Conservation (phyloP, 805 yeast species). For the Nakazawaea wyomingensis region DNA sequence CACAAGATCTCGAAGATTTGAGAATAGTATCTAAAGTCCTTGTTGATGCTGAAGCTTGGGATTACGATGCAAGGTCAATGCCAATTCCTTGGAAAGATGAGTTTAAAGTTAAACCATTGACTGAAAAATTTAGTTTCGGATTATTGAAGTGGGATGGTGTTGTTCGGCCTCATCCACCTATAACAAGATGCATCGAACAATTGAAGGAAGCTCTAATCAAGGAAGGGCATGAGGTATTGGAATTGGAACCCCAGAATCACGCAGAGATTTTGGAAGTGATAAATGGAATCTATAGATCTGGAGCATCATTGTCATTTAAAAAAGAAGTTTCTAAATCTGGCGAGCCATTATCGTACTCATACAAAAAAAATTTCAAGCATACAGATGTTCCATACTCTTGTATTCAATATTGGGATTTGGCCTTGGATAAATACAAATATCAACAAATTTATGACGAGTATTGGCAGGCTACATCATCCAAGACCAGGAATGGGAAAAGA, state of each 20-base stretch:
- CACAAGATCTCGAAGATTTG: slow-evolving; percentile 44
- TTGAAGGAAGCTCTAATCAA: slow-evolving; percentile 21
- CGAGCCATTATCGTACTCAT: slow-evolving; percentile 22
- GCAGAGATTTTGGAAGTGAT: not conserved
- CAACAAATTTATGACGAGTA: slow-evolving; percentile 33
- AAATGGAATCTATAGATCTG: slow-evolving; percentile 13
- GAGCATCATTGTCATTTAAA: slow-evolving; percentile 22
- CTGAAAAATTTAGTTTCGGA: slow-evolving; percentile 39
- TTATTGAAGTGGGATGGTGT: slow-evolving; percentile 38
- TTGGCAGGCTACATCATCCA: slow-evolving; percentile 28
- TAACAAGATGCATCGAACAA: slow-evolving; percentile 37
- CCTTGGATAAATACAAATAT: slow-evolving; percentile 27
- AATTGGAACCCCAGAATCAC: slow-evolving; percentile 31
- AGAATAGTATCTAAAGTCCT: slow-evolving; percentile 41
- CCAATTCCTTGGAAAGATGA: slow-evolving; percentile 47
- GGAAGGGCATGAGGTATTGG: slow-evolving; percentile 38
- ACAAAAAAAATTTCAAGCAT: slow-evolving; percentile 18
- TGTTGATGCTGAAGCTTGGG: slow-evolving; percentile 51
- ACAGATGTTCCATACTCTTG: slow-evolving; percentile 7
- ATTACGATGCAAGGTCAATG: slow-evolving; percentile 38
- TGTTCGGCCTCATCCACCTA: slow-evolving; percentile 52
- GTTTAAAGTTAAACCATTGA: slow-evolving; percentile 22
- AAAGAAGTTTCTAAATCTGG: slow-evolving; percentile 22
- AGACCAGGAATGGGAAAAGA: slow-evolving; percentile 32
- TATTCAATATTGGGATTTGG: slow-evolving; percentile 36